Percentiles rank a stretch among this genome's conserved stretches.
Conservation (phyloP, 306 rosid genomes). For the Casuarina glauca region DNA sequence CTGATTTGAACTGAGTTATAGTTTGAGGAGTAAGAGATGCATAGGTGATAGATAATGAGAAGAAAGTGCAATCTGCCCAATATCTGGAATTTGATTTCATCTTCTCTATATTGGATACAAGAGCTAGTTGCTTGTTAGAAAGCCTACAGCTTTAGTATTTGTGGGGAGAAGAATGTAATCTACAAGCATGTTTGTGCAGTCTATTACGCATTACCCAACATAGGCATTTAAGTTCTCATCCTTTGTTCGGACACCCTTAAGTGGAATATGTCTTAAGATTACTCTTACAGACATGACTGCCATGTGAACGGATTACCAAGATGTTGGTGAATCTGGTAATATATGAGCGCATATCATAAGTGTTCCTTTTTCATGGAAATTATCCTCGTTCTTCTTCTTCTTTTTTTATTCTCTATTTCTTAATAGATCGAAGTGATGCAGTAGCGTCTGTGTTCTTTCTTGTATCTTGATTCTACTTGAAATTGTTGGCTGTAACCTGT, state of each 20-base stretch:
- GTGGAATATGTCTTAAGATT: neutral
- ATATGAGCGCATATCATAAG: neutral
- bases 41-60: too few relatives aligned
- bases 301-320: neutral
- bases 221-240: neutral
- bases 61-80: too few relatives aligned
- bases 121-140: neutral
- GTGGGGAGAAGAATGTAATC: neutral
- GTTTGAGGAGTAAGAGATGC: too few relatives aligned
- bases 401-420: neutral
- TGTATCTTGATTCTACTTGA: neutral
- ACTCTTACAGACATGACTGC: neutral
- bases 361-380: neutral
- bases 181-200: neutral
- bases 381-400: neutral
- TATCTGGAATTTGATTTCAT: neutral
- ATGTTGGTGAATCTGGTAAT: neutral
- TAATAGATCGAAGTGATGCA: neutral
- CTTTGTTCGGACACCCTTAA: neutral
- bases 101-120: too few relatives aligned
- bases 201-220: neutral
- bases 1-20: too few relatives aligned
- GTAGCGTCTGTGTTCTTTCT: neutral
- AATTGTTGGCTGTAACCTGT: neutral
- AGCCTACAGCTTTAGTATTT: neutral